Evolutionary conservation across 768 basidiomycete genomes (phyloP), one percentile per base, ranked within the genome.

Genomic region (Suillus luteus): DNA sequence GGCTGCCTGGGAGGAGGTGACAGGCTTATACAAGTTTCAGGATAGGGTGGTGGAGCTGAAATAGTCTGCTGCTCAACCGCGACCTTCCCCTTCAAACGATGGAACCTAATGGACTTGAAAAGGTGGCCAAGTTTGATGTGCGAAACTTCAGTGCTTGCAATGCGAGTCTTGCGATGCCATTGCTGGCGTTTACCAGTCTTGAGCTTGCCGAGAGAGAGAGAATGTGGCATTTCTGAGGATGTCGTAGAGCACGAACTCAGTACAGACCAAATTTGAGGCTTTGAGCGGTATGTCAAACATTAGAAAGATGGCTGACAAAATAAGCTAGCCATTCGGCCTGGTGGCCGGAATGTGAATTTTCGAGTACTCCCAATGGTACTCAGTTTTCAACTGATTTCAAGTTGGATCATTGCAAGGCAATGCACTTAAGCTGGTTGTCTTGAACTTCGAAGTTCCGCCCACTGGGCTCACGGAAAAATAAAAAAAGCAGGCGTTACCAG

Each of bases 401-500:
- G 31, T 31, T 52, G 31, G 10, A 54, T 33, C 31, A 11, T 6
- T 33, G 31, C 51, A 31, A 31, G 31, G 31, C 31, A 31, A 31
- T 2, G 31, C 31, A n/a, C n/a, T n/a, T n/a, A 31, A 31, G 31
- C 31, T 2, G 3, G 31, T 31, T 31, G 31, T 31, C 31, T n/a
- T n/a, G n/a, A n/a, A n/a, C n/a, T n/a, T n/a, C n/a, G 31, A 31
- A 31, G 31, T 31, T 31, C 31, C 31, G 31, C 31, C 31, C 31
- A 31, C 31, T 31, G 31, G 31, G 31, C 31, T 31, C 31, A 31
- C 3, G 4, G 4, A 4, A 31, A 31, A 31, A 31, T 4, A 2
- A 31, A 31, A 76, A 73, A 63, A 1, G 0, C 2, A 75, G 74
- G 74, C 69, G 70, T 68, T 77, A 73, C 74, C 74, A 75, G 74